Evolutionary conservation across 768 basidiomycete species (phyloP).

Genomic region (Tricholoma matsutake): DNA sequence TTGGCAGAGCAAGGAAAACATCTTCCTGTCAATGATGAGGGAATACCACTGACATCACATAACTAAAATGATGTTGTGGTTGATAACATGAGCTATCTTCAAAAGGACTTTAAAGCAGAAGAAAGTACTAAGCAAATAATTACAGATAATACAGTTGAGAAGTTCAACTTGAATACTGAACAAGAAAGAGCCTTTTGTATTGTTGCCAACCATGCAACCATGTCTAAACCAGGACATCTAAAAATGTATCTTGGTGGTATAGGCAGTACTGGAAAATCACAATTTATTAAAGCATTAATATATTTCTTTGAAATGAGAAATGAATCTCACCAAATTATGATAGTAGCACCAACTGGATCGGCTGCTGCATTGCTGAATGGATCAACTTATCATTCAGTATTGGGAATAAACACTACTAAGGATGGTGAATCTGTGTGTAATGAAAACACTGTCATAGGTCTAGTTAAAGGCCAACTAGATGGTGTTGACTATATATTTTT

Average conservation of each 20-base stretch:
- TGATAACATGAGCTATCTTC: background rate
- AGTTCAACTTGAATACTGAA: constrained; percentile 8
- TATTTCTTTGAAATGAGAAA: constrained; percentile 18
- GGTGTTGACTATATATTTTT: constrained; percentile 35
- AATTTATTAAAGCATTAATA: constrained; percentile 22
- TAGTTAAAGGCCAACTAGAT: constrained; percentile 2
- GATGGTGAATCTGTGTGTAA: constrained; percentile 17
- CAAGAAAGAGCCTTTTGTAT: constrained; percentile 13
- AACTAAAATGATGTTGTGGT: background rate
- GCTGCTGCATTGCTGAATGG: constrained; percentile 26
- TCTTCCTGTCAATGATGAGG: background rate
- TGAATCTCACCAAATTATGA: constrained; percentile 24
- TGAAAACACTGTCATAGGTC: constrained; percentile 7
- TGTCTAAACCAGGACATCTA: constrained; percentile 3
- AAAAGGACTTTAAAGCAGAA: background rate
- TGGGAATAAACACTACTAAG: constrained; percentile 4
- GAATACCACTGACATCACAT: background rate
- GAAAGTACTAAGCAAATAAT: background rate
- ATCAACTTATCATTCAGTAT: constrained; percentile 22
- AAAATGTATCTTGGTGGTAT: constrained; percentile 16
- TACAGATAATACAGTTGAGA: background rate
- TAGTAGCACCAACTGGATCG: constrained; percentile 26
- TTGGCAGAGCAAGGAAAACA: background rate
- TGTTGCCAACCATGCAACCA: constrained; percentile 17
- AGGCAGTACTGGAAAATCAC: constrained; percentile 17